phyloP scores from a whole-genome alignment of 1,139 yeast genomes.

The Magnusiomyces tetraspermus region DNA sequence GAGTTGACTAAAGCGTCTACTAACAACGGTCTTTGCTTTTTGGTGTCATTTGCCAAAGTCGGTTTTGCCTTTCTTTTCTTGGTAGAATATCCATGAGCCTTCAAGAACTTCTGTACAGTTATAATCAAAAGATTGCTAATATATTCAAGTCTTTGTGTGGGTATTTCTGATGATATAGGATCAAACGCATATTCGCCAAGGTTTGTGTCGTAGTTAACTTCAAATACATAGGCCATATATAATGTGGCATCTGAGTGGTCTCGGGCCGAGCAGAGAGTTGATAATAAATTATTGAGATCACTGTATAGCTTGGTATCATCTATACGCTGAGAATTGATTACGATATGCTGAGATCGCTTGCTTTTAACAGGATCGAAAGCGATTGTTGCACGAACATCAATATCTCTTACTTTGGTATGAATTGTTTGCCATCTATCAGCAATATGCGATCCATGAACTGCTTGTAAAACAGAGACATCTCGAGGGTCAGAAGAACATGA shows the following conservation, averaged over 20 bases:
- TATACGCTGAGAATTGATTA: conserved; percentile 38
- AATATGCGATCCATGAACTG: conserved; percentile 20
- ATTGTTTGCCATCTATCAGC: conserved; percentile 20
- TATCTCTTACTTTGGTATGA: conserved; percentile 17
- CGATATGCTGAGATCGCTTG: conserved; percentile 39
- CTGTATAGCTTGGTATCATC: conserved; percentile 5
- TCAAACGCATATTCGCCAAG: conserved; percentile 38
- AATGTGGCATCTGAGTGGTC: conserved; percentile 18
- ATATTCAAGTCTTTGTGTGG: conserved; percentile 9
- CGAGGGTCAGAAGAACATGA: conserved; percentile 8
- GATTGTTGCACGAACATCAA: conserved; percentile 28
- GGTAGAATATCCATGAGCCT: conserved; percentile 1
- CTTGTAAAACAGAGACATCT: conserved; percentile 16
- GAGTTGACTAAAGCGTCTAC: not conserved
- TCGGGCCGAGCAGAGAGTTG: conserved; percentile 4
- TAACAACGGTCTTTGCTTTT: conserved; percentile 7
- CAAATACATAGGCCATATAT: conserved; percentile 36
- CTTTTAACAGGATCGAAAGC: conserved; percentile 31
- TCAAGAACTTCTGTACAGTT: conserved; percentile 8
- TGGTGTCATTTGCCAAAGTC: conserved; percentile 1
- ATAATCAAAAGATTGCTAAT: conserved; percentile 5
- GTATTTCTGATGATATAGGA: conserved; percentile 21
- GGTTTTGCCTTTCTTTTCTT: not conserved
- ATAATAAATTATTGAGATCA: not conserved
- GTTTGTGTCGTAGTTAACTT: conserved; percentile 29